phyloP scores from a whole-genome alignment of 345 rosid species.

The Erucastrum elatum region DNA sequence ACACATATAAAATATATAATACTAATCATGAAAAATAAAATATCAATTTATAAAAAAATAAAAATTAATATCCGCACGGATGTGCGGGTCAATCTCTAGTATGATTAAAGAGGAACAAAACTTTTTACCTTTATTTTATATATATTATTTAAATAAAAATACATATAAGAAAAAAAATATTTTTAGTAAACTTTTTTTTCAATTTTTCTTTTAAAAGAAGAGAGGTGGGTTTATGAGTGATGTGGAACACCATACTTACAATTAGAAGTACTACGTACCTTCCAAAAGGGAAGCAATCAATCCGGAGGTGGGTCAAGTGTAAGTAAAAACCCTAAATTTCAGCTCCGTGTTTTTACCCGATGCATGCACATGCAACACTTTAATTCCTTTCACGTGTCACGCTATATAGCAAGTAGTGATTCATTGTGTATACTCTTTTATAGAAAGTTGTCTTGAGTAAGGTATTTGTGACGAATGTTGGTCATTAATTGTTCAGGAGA shows the following conservation, averaged over 20 bases:
- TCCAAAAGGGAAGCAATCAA: conserved; percentile 32
- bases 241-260: conserved; percentile 31
- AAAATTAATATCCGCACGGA: too few relatives aligned
- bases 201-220: neutral
- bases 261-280: conserved; percentile 19
- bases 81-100: too few relatives aligned
- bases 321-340: conserved; percentile 42
- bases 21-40: too few relatives aligned
- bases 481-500: neutral
- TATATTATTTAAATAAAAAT: too few relatives aligned
- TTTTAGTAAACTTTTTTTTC: too few relatives aligned
- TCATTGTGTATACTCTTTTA: neutral
- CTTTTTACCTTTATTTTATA: too few relatives aligned
- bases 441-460: conserved; percentile 5
- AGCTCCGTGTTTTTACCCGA: conserved; percentile 35
- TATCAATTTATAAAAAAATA: too few relatives aligned
- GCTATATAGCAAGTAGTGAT: neutral
- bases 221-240: conserved; percentile 34
- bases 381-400: conserved; percentile 34
- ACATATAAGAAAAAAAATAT: too few relatives aligned
- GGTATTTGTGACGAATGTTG: neutral
- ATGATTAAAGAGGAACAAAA: too few relatives aligned
- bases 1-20: too few relatives aligned
- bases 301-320: conserved; percentile 19
- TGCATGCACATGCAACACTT: conserved; percentile 37